Evolutionary conservation across 257 asterid genomes (phyloP).

Genomic region (Nicotiana tabacum): DNA sequence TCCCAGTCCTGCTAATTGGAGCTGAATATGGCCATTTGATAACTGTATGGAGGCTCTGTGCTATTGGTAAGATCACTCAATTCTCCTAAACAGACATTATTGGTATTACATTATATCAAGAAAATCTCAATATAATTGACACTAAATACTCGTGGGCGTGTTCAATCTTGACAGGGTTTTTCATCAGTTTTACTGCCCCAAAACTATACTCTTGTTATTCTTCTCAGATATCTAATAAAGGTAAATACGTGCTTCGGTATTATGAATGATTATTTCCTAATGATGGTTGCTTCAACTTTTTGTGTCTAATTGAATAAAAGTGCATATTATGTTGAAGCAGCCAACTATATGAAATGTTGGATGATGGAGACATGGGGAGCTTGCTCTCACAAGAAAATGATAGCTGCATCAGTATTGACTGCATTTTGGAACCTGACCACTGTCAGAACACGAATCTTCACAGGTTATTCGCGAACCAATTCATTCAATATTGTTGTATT

Average conservation of each 20-base stretch:
- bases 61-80: conserved; percentile 49
- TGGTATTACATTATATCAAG: neutral
- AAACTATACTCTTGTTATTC: conserved; percentile 52
- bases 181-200: conserved; percentile 73
- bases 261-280: neutral
- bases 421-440: conserved; percentile 91
- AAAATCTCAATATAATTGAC: neutral
- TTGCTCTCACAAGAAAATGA: conserved; percentile 78
- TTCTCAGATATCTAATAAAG: conserved; percentile 48
- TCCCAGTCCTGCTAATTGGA: conserved; percentile 71
- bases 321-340: conserved; percentile 27
- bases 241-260: conserved; percentile 21
- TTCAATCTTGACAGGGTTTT: conserved; percentile 52
- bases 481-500: neutral
- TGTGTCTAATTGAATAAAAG: neutral
- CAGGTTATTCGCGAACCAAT: conserved; percentile 40
- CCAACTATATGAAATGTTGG: conserved; percentile 33
- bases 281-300: neutral
- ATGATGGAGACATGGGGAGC: conserved; percentile 57
- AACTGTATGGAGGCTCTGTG: conserved; percentile 73
- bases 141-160: neutral
- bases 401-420: conserved; percentile 56
- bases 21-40: conserved; percentile 84
- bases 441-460: conserved; percentile 64
- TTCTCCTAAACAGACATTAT: neutral